These are phyloP conservation scores for Pichia sp. DNA, from an alignment of 1,139 yeast species.

Conservation along the genomic window DNA sequence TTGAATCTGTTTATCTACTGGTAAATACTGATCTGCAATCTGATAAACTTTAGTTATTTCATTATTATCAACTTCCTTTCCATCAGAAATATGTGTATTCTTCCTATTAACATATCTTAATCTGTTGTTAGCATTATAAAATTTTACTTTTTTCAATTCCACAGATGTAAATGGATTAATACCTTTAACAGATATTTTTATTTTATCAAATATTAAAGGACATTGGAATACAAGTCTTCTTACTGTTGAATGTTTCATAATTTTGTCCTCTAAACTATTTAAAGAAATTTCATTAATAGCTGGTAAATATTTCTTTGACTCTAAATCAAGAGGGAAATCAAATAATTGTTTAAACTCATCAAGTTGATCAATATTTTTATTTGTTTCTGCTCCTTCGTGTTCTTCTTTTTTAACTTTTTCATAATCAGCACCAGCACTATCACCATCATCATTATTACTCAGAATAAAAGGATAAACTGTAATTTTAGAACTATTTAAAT, in stretches of 20 bases:
- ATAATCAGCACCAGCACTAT: neutral
- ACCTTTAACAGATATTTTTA: constrained; percentile 69
- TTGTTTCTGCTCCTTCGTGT: constrained; percentile 28
- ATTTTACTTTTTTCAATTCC: constrained; percentile 31
- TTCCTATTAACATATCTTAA: constrained; percentile 50
- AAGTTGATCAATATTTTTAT: constrained; percentile 34
- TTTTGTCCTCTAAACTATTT: constrained; percentile 41
- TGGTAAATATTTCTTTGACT: constrained; percentile 16
- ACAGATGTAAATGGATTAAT: constrained; percentile 52
- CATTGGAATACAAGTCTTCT: constrained; percentile 60
- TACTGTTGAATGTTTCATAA: constrained; percentile 54
- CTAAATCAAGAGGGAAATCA: constrained; percentile 19
- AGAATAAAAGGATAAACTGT: constrained; percentile 63
- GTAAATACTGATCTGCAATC: constrained; percentile 41
- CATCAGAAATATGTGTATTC: constrained; percentile 40
- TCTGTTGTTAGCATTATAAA: constrained; percentile 48
- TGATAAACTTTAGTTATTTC: constrained; percentile 33
- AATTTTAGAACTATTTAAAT: constrained; percentile 47
- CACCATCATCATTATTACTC: constrained; percentile 26
- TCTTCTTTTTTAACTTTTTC: constrained; percentile 3
- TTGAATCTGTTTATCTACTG: constrained; percentile 26
- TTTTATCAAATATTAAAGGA: constrained; percentile 44
- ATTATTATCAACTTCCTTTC: constrained; percentile 35
- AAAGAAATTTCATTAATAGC: constrained; percentile 39
- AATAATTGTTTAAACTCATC: constrained; percentile 45